These are phyloP conservation scores for Plectosphaerella plurivora DNA, from an alignment of 2,329 filamentous ascomycete genomes.

Conservation along the genomic window DNA sequence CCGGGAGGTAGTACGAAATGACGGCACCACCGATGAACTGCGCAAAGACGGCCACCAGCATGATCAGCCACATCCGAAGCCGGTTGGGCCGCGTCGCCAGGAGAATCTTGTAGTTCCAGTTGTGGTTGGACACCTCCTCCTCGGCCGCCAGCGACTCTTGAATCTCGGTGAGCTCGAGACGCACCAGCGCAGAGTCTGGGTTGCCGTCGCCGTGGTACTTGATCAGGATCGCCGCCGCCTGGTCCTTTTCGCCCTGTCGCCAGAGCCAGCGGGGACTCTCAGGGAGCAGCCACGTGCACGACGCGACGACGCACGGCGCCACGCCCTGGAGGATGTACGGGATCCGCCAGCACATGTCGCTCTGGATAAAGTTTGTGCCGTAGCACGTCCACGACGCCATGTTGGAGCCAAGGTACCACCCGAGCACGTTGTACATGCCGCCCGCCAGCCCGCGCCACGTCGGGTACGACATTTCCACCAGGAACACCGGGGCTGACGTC, in stretches of 20 bases:
- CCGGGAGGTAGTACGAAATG: conserved; percentile 40
- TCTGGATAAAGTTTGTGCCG: conserved; percentile 36
- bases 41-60: conserved; percentile 42
- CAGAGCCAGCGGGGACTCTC: conserved; percentile 41
- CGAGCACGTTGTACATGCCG: conserved; percentile 13
- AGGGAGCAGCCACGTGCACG: conserved; percentile 40
- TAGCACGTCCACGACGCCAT: conserved; percentile 39
- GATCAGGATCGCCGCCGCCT: conserved; percentile 24
- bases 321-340: conserved; percentile 39
- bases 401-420: conserved; percentile 14
- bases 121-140: conserved; percentile 25
- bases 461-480: conserved; percentile 14
- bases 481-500: conserved; percentile 12
- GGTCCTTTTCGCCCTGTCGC: conserved; percentile 23
- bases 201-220: conserved; percentile 40
- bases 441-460: conserved; percentile 14
- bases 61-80: conserved; percentile 40
- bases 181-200: conserved; percentile 21
- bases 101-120: conserved; percentile 37
- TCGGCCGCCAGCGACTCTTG: conserved; percentile 40
- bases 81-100: conserved; percentile 41
- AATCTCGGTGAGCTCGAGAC: conserved; percentile 40
- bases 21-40: conserved; percentile 45
- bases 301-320: conserved; percentile 35
- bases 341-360: conserved; percentile 44